Base-by-base conservation (phyloP, 257 asterid species). In the Primulina tabacum region DNA sequence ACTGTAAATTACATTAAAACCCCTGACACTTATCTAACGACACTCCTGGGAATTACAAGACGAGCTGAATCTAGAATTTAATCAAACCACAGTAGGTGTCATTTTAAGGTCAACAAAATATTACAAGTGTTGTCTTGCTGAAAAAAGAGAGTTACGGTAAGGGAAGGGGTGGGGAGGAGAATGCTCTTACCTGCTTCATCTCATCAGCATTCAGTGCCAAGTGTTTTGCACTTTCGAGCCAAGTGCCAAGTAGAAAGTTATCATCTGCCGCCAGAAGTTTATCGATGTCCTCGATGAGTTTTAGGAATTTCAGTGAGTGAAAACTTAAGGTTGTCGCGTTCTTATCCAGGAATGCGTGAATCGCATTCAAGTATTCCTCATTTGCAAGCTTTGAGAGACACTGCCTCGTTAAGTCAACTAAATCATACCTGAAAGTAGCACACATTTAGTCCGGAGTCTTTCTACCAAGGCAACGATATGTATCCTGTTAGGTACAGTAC, bases 391-490 rank as follows among this genome's bases (percentile, higher is more conserved):
- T 93, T 64, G 99, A 93, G 50, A 93, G 90, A 11, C 90, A 73
- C 68, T 93, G 99, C 76, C 96, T 83, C 8, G 96, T 85, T 81
- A 93, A 81, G 84, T 93, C 99, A 18, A 93, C 97, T 89, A 93
- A 86, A 83, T 93, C 99, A 52, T 93, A 93, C 88, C 99, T 90
- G 85, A 75, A 68, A 35, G 43, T 35, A 35, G 43, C 43, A 35
- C 26, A 24, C 26, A 24, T 24, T 24, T 24, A 35, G 11, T 35
- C 10, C 11, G 11, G 43, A 35, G 43, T 35, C 11, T 35, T 35
- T 35, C 43, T 35, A 35, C 43, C 10, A 35, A 35, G 11, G 43
- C 43, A 35, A 24, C 26, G 1, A 0, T 24, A 35, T 35, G 11
- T 35, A 35, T 35, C 43, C 9, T 7, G 43, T 35, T 35, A 35